Base-by-base conservation (phyloP, 1,284 basidiomycete species). In the Butyriboletus appendiculatus region DNA sequence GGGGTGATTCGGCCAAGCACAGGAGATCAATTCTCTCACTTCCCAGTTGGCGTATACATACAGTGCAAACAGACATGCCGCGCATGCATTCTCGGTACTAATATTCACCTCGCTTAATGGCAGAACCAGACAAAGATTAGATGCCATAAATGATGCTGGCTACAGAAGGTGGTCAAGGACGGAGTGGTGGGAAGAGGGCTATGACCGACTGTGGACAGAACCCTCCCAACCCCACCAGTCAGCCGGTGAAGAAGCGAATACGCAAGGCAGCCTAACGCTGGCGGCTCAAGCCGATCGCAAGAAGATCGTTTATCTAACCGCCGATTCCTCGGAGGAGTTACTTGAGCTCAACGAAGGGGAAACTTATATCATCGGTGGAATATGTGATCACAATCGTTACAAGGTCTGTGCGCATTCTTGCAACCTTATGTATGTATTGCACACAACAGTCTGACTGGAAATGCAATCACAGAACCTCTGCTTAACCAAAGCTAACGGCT, bases 301-400 rank as follows among this genome's bases (percentile, higher is more conserved):
- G 49, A 82, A 73, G 44, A 77, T 98, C 44, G 81, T 98, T 32
- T 99, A 99, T 74, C 84, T 99, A 53, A 98, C 96, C 8, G 96
- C 96, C 7, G 97, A 99, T 74, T 88, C 96, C 6, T 81, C 88
- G 45, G 85, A 96, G 52, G 93, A 96, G 69, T 76, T 99, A 39
- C 75, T 78, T 10, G 85, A 88, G 57, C 81, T 99, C 45, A 86
- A 82, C 54, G 85, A 92, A 59, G 86, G 88, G 51, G 92, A 95
- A 69, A 90, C 87, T 3, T 99, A 99, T 69, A 86, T 99, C 61
- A 95, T 99, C 54, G 97, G 97, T 33, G 97, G 96, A 15, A 91
- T 99, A 60, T 92, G 92, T 57, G 97, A 99, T 72, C 91, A 91
- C 63, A 99, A 99, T 74, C 87, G 96, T 35, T 92, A 98, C 80